Evolutionary conservation across 805 yeast genomes (phyloP).

Genomic region (Suhomyces sp.): DNA sequence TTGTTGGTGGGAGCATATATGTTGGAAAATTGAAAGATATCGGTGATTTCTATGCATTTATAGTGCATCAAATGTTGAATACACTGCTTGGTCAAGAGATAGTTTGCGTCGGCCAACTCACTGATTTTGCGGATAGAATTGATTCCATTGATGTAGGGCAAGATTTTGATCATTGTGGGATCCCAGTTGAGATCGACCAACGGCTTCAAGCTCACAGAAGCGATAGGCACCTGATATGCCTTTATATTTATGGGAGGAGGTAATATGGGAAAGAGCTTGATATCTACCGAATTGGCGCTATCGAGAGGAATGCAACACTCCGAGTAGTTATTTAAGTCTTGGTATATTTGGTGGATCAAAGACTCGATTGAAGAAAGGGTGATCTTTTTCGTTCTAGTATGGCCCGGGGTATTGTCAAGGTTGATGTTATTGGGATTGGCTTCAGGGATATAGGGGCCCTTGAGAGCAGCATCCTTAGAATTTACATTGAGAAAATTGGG

Average conservation of each 20-base stretch:
- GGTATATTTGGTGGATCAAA: constrained; percentile 84
- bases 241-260: constrained; percentile 74
- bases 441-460: background rate
- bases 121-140: constrained; percentile 79
- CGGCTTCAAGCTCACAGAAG: constrained; percentile 71
- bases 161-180: constrained; percentile 87
- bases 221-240: constrained; percentile 85
- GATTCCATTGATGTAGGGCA: constrained; percentile 85
- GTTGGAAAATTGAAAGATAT: constrained; percentile 85
- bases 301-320: constrained; percentile 95
- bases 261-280: constrained; percentile 87
- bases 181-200: constrained; percentile 94
- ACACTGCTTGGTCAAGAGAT: constrained; percentile 74
- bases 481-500: background rate
- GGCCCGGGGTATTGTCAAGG: constrained; percentile 30
- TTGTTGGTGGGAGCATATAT: constrained; percentile 86
- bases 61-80: constrained; percentile 90
- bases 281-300: constrained; percentile 83
- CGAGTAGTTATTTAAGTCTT: constrained; percentile 90
- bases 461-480: background rate
- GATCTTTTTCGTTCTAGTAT: constrained; percentile 31
- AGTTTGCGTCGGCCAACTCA: constrained; percentile 76
- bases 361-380: constrained; percentile 56
- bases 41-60: constrained; percentile 76
- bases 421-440: background rate